Base-by-base conservation (phyloP, 2,329 filamentous ascomycete species). In the Cladophialophora psammophila region DNA sequence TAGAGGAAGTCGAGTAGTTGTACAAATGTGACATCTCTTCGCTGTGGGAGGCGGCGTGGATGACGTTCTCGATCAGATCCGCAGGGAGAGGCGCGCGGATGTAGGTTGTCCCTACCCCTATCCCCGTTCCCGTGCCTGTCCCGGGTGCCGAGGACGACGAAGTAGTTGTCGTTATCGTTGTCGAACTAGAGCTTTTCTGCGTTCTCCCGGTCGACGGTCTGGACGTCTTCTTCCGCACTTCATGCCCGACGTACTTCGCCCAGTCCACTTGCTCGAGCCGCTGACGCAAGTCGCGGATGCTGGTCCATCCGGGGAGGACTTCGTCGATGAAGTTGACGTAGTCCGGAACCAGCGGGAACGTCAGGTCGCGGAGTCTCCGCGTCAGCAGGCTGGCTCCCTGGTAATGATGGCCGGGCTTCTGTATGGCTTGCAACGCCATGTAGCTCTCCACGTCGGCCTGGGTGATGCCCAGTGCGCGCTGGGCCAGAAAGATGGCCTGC, bases 221-320 rank as follows among this genome's bases (percentile, higher is more conserved):
- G 8, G 48, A 35, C 9, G 56, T 55, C 20, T 64, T 62, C 5
- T 48, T 52, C 42, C 60, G 55, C 15, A 72, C 64, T 38, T 71
- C 63, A 59, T 71, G 69, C 3, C 71, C 71, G 15, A 71, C 70
- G 67, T 71, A 69, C 36, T 65, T 56, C 12, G 66, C 60, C 71
- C 71, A 72, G 68, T 71, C 69, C 4, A 70, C 62, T 36, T 61
- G 62, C 31, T 72, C 69, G 15, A 72, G 67, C 10, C 63, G 63
- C 45, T 69, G 68, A 9, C 68, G 64, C 13, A 72, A 64, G 56
- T 71, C 69, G 55, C 68, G 67, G 26, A 70, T 62, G 60, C 68
- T 69, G 10, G 69, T 71, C 71, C 71, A 72, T 8, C 67, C 64
- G 8, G 64, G 63, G 9, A 72, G 15, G 18, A 66, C 59, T 5